Percentiles rank a stretch among this genome's conserved stretches.
These are phyloP conservation scores for Emergomyces orientalis DNA, from an alignment of 2,329 filamentous ascomycete species.

Conservation along the genomic window DNA sequence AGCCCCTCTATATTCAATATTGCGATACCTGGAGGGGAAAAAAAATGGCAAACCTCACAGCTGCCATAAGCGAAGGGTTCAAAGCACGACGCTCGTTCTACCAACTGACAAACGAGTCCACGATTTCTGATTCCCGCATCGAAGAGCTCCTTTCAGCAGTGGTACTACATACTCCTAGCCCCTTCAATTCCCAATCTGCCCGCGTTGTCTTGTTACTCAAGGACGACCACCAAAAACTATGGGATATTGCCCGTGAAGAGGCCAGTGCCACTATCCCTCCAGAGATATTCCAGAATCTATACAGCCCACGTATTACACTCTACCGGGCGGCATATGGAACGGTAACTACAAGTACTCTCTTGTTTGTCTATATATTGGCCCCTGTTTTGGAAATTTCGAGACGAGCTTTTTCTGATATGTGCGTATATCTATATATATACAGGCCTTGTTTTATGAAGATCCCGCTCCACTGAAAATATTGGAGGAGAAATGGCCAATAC, in stretches of 20 bases:
- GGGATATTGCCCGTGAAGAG: not conserved
- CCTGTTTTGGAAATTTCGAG: too few species aligned
- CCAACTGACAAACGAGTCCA: not conserved
- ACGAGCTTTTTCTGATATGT: not conserved
- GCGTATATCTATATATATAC: too few species aligned
- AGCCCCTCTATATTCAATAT: too few species aligned
- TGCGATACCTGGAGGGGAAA: not conserved
- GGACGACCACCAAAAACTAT: not conserved
- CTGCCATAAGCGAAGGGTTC: not conserved
- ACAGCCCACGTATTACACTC: not conserved
- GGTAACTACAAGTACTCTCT: not conserved
- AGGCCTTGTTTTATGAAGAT: not conserved
- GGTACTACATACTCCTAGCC: slow-evolving; percentile 45
- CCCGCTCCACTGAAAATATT: not conserved
- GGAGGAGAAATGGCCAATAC: not conserved
- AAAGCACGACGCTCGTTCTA: not conserved
- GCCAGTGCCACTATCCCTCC: not conserved
- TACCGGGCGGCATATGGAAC: not conserved
- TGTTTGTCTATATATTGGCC: not conserved
- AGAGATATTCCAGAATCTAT: not conserved
- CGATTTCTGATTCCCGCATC: not conserved
- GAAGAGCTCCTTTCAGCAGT: too few species aligned
- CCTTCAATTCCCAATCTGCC: slow-evolving; percentile 74
- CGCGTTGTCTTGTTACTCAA: slow-evolving; percentile 51
- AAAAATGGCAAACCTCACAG: not conserved